Evolutionary conservation across 1,284 basidiomycete species (phyloP).

Genomic region (Inonotus hispidus): DNA sequence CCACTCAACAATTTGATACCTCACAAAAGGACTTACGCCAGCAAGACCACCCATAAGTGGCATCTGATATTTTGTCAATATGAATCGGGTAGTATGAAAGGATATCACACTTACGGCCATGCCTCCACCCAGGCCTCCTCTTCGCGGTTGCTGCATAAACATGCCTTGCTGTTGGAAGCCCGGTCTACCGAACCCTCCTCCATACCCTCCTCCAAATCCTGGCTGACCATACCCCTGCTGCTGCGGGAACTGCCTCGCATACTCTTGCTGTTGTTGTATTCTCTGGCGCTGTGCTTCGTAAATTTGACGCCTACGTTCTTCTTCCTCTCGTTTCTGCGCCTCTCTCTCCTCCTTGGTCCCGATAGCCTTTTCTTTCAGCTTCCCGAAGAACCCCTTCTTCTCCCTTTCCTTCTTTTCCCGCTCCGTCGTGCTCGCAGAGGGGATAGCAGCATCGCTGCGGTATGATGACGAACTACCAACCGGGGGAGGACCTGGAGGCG

Average conservation of each 20-base stretch:
- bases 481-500: conserved; percentile 22
- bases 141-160: conserved; percentile 2
- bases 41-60: conserved; percentile 55
- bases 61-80: conserved; percentile 21
- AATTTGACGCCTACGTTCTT: conserved; percentile 20
- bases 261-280: conserved; percentile 22
- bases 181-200: conserved; percentile 10
- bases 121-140: conserved; percentile 26
- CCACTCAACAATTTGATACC: neutral
- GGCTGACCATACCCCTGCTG: conserved; percentile 13
- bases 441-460: neutral
- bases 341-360: conserved; percentile 62
- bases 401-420: conserved; percentile 16
- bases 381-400: conserved; percentile 50
- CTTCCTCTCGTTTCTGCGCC: conserved; percentile 29
- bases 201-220: conserved; percentile 20
- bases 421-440: neutral
- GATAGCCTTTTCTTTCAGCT: conserved; percentile 55
- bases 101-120: conserved; percentile 28
- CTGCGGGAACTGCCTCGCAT: conserved; percentile 26
- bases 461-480: neutral
- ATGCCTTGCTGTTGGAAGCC: conserved; percentile 11
- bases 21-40: conserved; percentile 39
- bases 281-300: neutral
- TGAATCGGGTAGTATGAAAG: neutral